phyloP scores from a whole-genome alignment of 768 basidiomycete genomes.

The Rhizopogon vesiculosus region DNA sequence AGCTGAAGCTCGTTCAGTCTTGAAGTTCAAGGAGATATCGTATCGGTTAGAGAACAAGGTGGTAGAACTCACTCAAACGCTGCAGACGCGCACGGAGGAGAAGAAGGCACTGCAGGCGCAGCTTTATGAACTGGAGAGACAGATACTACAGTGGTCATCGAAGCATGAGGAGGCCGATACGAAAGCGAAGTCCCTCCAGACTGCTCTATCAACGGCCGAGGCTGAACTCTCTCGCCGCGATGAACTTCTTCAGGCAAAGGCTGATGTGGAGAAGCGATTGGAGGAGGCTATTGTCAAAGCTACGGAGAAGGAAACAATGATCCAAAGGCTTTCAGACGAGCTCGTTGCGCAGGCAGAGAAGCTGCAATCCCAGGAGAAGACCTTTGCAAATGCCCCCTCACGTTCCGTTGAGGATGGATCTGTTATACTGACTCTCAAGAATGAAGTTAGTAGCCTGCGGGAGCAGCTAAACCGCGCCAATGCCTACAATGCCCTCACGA shows the following conservation, averaged over 20 bases:
- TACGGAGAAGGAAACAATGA: constrained; percentile 78
- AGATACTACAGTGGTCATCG: constrained; percentile 78
- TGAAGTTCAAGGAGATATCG: constrained; percentile 98
- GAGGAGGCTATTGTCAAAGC: constrained; percentile 73
- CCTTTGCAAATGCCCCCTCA: constrained; percentile 57
- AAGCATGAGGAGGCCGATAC: constrained; percentile 85
- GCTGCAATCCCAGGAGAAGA: constrained; percentile 72
- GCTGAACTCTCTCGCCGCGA: constrained; percentile 68
- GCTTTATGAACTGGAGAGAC: constrained; percentile 75
- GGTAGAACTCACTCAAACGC: constrained; percentile 91
- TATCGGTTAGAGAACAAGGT: constrained; percentile 99
- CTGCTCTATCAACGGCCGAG: constrained; percentile 65
- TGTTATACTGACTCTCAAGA: constrained; percentile 85
- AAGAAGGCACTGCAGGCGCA: constrained; percentile 82
- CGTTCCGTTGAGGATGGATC: constrained; percentile 80
- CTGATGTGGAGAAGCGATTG: constrained; percentile 71
- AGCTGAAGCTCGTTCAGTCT: constrained; percentile 92
- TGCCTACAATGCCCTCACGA: constrained; percentile 82
- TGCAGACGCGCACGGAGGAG: constrained; percentile 88
- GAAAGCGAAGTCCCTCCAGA: constrained; percentile 67
- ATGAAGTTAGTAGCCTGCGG: constrained; percentile 86
- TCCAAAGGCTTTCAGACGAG: constrained; percentile 78
- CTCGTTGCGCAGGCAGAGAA: constrained; percentile 66
- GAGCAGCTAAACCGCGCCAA: constrained; percentile 97
- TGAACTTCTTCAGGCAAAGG: constrained; percentile 70